These are phyloP conservation scores for Trametes versicolor DNA, from an alignment of 1,284 basidiomycete genomes.

Conservation along the genomic window DNA sequence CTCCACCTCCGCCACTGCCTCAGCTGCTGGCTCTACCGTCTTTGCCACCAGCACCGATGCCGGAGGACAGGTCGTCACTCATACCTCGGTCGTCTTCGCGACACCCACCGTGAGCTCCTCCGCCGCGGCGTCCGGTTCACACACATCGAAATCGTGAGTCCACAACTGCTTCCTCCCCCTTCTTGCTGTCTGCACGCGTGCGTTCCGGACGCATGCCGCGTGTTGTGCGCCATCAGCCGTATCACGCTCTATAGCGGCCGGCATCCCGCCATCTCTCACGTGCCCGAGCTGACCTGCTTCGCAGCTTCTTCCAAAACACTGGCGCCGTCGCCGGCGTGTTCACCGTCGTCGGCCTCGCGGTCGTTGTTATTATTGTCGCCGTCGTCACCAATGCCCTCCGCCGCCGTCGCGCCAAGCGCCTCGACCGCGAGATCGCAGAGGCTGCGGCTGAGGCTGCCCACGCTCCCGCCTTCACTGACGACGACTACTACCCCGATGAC, in stretches of 20 bases:
- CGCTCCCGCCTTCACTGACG: slow-evolving; percentile 63
- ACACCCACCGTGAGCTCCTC: slow-evolving; percentile 9
- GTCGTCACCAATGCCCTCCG: slow-evolving; percentile 63
- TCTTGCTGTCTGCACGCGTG: background rate
- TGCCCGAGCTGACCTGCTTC: background rate
- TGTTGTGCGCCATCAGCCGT: background rate
- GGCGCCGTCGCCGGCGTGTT: slow-evolving; percentile 78
- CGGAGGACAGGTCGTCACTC: slow-evolving; percentile 25
- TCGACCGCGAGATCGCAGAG: slow-evolving; percentile 75
- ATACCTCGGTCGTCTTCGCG: slow-evolving; percentile 21
- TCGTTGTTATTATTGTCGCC: slow-evolving; percentile 58
- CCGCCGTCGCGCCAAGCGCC: slow-evolving; percentile 67
- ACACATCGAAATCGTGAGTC: slow-evolving; percentile 25
- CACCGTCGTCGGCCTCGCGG: slow-evolving; percentile 71
- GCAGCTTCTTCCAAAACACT: slow-evolving; percentile 77
- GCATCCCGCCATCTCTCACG: slow-evolving; percentile 7
- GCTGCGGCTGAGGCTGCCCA: slow-evolving; percentile 54
- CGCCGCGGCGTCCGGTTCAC: background rate
- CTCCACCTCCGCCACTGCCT: slow-evolving; percentile 16
- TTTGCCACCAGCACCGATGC: slow-evolving; percentile 22
- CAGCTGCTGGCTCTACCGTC: slow-evolving; percentile 6
- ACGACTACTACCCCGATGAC: slow-evolving; percentile 49
- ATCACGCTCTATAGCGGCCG: background rate
- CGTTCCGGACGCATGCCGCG: background rate
- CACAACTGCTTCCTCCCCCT: background rate